Percentiles rank a stretch among this genome's conserved stretches.
Conservation (phyloP, 2,329 filamentous ascomycete genomes). For the Neonectria hederae region DNA sequence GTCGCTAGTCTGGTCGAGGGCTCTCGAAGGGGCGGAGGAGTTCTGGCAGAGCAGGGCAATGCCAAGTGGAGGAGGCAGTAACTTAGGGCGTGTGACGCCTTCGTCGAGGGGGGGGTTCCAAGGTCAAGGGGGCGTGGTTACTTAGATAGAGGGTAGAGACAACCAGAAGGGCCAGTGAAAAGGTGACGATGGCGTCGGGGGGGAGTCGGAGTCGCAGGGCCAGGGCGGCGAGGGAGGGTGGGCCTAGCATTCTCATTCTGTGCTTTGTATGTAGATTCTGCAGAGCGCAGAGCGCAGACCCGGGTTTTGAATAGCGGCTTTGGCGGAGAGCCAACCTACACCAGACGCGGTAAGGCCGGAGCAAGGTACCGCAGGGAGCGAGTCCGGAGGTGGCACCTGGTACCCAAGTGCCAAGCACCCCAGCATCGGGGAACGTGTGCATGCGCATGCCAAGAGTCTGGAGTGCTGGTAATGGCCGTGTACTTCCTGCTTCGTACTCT, state of each 20-base stretch:
- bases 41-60: conserved; percentile 34
- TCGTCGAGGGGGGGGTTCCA: conserved; percentile 21
- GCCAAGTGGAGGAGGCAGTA: conserved; percentile 37
- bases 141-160: conserved; percentile 25
- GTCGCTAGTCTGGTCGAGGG: conserved; percentile 33
- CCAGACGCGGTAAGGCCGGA: conserved; percentile 27
- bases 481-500: not conserved
- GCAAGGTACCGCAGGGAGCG: conserved; percentile 25
- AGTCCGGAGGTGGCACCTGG: conserved; percentile 34
- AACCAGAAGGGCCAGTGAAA: conserved; percentile 19
- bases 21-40: conserved; percentile 35
- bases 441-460: not conserved
- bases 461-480: not conserved
- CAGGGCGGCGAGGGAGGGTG: conserved; percentile 31
- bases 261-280: not conserved
- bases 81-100: conserved; percentile 24
- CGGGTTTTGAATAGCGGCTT: conserved; percentile 35
- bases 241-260: conserved; percentile 20
- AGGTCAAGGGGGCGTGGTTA: conserved; percentile 2
- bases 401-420: conserved; percentile 12
- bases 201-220: not conserved
- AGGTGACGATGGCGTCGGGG: conserved; percentile 32
- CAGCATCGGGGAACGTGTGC: conserved; percentile 30
- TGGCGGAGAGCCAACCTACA: conserved; percentile 27
- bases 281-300: conserved; percentile 21